Evolutionary conservation across 495 filamentous ascomycete genomes (phyloP).

Genomic region (Usnea hakonensis): DNA sequence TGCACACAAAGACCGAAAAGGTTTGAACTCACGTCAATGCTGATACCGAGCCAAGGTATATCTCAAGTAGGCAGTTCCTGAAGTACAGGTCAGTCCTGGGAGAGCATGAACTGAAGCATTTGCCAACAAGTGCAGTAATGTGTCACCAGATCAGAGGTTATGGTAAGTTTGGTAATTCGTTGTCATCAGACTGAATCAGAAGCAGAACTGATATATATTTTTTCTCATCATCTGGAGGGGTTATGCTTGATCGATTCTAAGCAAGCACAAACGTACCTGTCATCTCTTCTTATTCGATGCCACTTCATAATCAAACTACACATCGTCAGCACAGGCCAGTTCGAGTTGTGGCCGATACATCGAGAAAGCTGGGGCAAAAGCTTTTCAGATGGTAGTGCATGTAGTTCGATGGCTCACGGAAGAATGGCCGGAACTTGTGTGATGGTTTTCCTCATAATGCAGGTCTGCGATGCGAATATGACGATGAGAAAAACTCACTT

Average conservation of each 20-base stretch:
- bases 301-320: background rate
- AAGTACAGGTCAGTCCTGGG: background rate
- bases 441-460: slow-evolving; percentile 53
- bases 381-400: slow-evolving; percentile 99
- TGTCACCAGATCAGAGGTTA: slow-evolving; percentile 52
- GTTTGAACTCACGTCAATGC: slow-evolving; percentile 3
- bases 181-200: slow-evolving; percentile 78
- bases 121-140: slow-evolving; percentile 1
- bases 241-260: slow-evolving; percentile 12
- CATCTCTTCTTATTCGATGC: background rate
- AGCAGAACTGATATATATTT: slow-evolving; percentile 86
- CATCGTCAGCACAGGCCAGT: background rate
- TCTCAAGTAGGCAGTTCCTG: background rate
- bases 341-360: background rate
- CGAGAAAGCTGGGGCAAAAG: slow-evolving; percentile 22
- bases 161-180: slow-evolving; percentile 63
- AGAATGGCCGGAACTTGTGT: slow-evolving; percentile 61
- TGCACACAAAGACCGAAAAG: slow-evolving; percentile 19
- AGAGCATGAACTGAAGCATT: background rate
- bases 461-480: slow-evolving; percentile 6
- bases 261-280: slow-evolving; percentile 1
- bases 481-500: background rate
- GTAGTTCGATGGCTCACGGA: slow-evolving; percentile 88
- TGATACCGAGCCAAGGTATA: slow-evolving; percentile 14
- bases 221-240: slow-evolving; percentile 65